Conservation (phyloP, 83 land plant species). For the Larix sibirica region DNA sequence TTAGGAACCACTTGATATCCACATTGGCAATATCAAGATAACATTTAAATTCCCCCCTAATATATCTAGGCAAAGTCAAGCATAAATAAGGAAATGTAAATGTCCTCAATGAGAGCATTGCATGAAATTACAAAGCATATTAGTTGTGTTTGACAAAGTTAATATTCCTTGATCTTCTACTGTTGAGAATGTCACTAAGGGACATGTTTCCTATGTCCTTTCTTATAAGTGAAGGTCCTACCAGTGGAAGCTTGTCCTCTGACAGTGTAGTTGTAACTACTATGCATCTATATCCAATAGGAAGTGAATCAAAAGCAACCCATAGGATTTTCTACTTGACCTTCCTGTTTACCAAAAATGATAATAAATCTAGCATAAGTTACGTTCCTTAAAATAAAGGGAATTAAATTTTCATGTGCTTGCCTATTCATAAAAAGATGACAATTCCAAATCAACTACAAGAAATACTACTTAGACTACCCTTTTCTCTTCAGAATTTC, state of each 20-base stretch:
- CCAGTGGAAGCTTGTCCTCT: slow-evolving; percentile 57
- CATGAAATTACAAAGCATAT: slow-evolving; percentile 3
- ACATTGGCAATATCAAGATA: not conserved
- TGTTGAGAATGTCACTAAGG: slow-evolving; percentile 67
- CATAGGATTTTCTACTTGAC: too few species aligned
- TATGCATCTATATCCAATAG: slow-evolving; percentile 71
- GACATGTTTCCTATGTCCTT: slow-evolving; percentile 74
- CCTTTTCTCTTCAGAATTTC: not conserved
- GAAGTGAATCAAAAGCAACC: too few species aligned
- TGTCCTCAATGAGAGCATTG: not conserved
- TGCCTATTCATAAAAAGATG: not conserved
- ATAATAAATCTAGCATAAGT: not conserved
- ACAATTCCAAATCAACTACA: not conserved
- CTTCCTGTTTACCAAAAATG: too few species aligned
- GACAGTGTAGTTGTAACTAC: slow-evolving; percentile 84
- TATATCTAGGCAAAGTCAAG: not conserved
- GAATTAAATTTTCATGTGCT: not conserved
- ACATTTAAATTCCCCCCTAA: not conserved
- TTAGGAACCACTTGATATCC: not conserved
- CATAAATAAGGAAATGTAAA: not conserved
- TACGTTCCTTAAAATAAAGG: not conserved
- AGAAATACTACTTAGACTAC: not conserved
- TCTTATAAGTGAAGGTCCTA: slow-evolving; percentile 75
- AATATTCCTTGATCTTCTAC: slow-evolving; percentile 35
- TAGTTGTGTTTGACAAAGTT: slow-evolving; percentile 16